Conservation (phyloP, 2,329 filamentous ascomycete species). For the Penicillium occitanis region DNA sequence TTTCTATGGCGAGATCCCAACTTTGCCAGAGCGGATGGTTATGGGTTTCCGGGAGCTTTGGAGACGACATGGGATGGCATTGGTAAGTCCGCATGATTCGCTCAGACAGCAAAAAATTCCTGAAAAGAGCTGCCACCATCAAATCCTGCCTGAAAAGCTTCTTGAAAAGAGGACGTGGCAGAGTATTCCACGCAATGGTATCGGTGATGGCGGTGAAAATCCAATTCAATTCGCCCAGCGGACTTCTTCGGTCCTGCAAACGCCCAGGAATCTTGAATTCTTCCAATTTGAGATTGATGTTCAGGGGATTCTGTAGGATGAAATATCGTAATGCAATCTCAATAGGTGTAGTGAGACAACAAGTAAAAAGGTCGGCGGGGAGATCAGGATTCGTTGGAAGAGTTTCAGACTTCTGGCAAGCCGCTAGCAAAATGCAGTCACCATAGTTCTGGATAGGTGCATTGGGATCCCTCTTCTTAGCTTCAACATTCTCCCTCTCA, state of each 20-base stretch:
- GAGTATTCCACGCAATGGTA: constrained; percentile 95
- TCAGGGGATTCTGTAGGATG: constrained; percentile 82
- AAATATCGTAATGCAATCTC: constrained; percentile 97
- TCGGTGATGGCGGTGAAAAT: constrained; percentile 99
- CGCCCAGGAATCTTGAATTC: constrained; percentile 87
- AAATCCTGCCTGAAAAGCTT: constrained; percentile 96
- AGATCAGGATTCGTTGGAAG: constrained; percentile 91
- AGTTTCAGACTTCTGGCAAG: constrained; percentile 86
- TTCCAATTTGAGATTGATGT: constrained; percentile 68
- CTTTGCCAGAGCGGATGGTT: constrained; percentile 95
- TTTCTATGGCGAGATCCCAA: constrained; percentile 96
- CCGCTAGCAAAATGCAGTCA: constrained; percentile 88
- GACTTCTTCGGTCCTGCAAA: constrained; percentile 88
- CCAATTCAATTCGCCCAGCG: constrained; percentile 95
- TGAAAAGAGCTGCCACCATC: constrained; percentile 97
- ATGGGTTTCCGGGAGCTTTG: constrained; percentile 88
- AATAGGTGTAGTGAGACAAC: constrained; percentile 93
- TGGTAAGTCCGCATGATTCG: constrained; percentile 95
- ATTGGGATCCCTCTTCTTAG: constrained; percentile 72
- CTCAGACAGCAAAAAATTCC: constrained; percentile 92
- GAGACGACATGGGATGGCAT: constrained; percentile 90
- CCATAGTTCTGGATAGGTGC: constrained; percentile 64
- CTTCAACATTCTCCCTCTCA: constrained; percentile 80
- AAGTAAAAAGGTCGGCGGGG: constrained; percentile 92
- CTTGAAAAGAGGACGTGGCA: constrained; percentile 87